Evolutionary conservation across 2,329 filamentous ascomycete species (phyloP), one percentile per base, ranked within the genome.

Genomic region (Aspergillus costaricaensis): DNA sequence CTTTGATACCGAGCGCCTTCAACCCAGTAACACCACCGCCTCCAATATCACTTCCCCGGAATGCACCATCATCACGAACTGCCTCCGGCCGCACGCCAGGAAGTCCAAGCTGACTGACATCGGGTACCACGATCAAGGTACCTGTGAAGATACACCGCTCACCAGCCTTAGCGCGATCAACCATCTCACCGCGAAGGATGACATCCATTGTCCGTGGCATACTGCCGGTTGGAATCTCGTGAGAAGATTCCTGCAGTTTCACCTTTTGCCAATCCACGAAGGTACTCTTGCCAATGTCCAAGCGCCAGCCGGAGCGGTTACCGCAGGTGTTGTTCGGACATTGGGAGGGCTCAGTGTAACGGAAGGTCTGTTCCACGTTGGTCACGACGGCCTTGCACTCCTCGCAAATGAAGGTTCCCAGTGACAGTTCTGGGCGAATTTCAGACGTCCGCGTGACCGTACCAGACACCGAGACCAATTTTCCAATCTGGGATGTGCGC

Each of bases 261-360:
- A 98, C 92, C 76, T 98, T 98, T 75, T 99, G 95, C 95, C 95
- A 99, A 79, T 99, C 95, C 63, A 99, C 91, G 74, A 99, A 99
- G 0, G 93, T 98, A 76, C 93, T 97, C 76, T 96, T 94, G 47
- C 92, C 86, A 71, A 99, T 97, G 70, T 99, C 94, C n/a, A 99
- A 80, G 66, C 92, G 88, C 95, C 95, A 99, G n/a, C 91, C 92
- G 60, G 89, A 81, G 25, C 95, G 88, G 79, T 99, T 99, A 69
- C 88, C 88, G 75, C 95, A 99, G 6, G 85, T 90, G 25, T 82
- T 75, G 72, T 98, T 98, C 9, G 95, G 94, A 69, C 95, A 99
- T 79, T 97, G 92, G 3, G 92, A 94, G 0, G 95, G 95, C 74
- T 99, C 95, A 0, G 94, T 97, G 77, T 97, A 99, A 72, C 92